Percentiles rank a stretch among this genome's conserved stretches.
These are phyloP conservation scores for Arabidopsis suecica DNA, from an alignment of 345 rosid genomes.

Conservation along the genomic window DNA sequence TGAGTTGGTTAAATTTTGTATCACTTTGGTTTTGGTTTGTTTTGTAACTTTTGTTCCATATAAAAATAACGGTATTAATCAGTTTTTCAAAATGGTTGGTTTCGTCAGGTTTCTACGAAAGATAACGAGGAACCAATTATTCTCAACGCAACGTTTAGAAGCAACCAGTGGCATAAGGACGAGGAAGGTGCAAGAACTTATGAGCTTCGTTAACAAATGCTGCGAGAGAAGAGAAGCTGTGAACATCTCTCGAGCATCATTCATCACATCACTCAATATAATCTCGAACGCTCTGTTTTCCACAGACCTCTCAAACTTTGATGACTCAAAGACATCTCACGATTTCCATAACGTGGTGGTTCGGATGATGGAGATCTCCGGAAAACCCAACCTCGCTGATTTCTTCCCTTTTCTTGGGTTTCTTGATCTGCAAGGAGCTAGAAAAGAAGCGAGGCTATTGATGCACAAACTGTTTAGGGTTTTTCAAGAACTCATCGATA, in stretches of 20 bases:
- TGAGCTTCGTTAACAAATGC: constrained; percentile 28
- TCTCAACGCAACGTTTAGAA: constrained; percentile 49
- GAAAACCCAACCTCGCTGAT: constrained; percentile 76
- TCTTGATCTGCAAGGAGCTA: constrained; percentile 77
- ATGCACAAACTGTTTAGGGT: constrained; percentile 28
- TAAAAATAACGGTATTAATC: no score
- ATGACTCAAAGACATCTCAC: constrained; percentile 8
- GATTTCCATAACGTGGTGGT: constrained; percentile 18
- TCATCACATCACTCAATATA: constrained; percentile 36
- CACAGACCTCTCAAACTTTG: constrained; percentile 23
- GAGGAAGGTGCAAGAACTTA: constrained; percentile 36
- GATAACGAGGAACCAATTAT: constrained; percentile 42
- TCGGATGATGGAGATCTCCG: constrained; percentile 69
- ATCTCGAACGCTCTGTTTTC: constrained; percentile 40
- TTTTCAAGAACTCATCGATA: constrained; percentile 37
- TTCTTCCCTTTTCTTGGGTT: constrained; percentile 63
- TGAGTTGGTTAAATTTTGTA: no score
- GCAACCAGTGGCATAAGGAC: constrained; percentile 37
- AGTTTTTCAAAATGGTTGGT: no score
- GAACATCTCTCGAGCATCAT: constrained; percentile 41
- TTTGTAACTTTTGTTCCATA: no score
- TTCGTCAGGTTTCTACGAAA: constrained; percentile 42
- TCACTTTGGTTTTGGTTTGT: no score
- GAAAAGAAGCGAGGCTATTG: constrained; percentile 41
- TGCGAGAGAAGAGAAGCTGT: constrained; percentile 41